Evolutionary conservation across 2,329 filamentous ascomycete species (phyloP).

Genomic region (Penicillium polonicum): DNA sequence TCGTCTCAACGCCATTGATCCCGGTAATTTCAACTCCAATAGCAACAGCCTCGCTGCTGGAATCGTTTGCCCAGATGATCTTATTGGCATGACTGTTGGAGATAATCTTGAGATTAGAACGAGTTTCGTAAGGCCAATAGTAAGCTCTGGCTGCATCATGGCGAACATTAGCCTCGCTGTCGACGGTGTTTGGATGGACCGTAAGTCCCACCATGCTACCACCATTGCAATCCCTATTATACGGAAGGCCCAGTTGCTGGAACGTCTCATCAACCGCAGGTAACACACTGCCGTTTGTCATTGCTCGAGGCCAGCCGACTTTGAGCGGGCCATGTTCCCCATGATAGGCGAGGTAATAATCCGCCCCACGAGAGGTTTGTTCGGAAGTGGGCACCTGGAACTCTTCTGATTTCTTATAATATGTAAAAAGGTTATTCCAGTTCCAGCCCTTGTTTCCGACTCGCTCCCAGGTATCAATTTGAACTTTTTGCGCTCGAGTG

Average conservation of each 20-base stretch:
- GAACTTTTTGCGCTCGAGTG: constrained; percentile 36
- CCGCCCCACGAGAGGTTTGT: constrained; percentile 27
- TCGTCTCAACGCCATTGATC: constrained; percentile 23
- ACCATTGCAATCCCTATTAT: constrained; percentile 46
- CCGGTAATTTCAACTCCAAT: constrained; percentile 32
- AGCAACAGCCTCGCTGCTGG: constrained; percentile 22
- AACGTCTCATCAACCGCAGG: constrained; percentile 41
- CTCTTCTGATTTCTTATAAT: constrained; percentile 33
- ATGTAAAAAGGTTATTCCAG: constrained; percentile 33
- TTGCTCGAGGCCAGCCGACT: constrained; percentile 27
- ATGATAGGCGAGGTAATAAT: constrained; percentile 31
- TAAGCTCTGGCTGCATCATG: constrained; percentile 51
- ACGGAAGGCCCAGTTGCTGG: constrained; percentile 38
- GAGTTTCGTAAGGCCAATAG: constrained; percentile 44
- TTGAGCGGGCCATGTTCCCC: constrained; percentile 32
- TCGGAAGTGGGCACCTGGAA: constrained; percentile 28
- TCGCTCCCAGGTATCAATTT: constrained; percentile 41
- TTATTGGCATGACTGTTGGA: constrained; percentile 44
- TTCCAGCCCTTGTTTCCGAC: constrained; percentile 37
- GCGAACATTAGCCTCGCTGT: constrained; percentile 41
- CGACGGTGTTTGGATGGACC: constrained; percentile 44
- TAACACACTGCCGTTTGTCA: constrained; percentile 27
- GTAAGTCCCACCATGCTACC: constrained; percentile 48
- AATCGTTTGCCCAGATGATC: constrained; percentile 38
- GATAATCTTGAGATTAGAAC: constrained; percentile 48